A percentile compares a stretch with the other conserved stretches of the same genome.
These are phyloP conservation scores for Omphalotus olearius DNA, from an alignment of 1,284 basidiomycete genomes.

Conservation along the genomic window DNA sequence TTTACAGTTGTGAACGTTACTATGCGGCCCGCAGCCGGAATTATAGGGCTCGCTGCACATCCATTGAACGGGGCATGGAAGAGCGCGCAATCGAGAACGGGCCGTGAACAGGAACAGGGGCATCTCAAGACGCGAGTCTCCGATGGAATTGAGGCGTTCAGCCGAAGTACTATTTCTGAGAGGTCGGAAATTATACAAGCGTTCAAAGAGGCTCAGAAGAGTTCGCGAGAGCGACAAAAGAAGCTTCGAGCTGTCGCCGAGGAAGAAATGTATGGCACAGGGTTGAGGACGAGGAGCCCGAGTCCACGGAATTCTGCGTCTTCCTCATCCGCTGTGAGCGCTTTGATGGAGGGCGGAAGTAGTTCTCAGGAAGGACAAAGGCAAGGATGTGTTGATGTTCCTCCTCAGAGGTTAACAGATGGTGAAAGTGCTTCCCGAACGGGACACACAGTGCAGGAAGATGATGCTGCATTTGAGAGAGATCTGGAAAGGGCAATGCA, in stretches of 20 bases:
- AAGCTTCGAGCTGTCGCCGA: constrained; percentile 31
- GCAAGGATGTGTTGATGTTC: constrained; percentile 26
- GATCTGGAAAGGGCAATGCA: constrained; percentile 33
- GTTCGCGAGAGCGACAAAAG: constrained; percentile 30
- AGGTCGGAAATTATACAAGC: constrained; percentile 29
- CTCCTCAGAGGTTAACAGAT: constrained; percentile 20
- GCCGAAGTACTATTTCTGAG: constrained; percentile 27
- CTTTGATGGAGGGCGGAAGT: too few relatives aligned
- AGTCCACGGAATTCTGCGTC: not conserved
- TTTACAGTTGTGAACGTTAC: constrained; percentile 37
- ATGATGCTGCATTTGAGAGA: constrained; percentile 28
- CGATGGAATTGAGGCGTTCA: constrained; percentile 34
- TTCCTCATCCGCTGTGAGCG: not conserved
- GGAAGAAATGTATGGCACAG: constrained; percentile 24
- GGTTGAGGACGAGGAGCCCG: constrained; percentile 14
- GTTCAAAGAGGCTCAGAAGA: constrained; percentile 33
- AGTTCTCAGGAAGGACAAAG: too few relatives aligned
- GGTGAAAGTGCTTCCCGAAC: too few relatives aligned
- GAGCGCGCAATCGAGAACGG: constrained; percentile 26
- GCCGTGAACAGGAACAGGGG: constrained; percentile 28
- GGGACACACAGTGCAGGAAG: constrained; percentile 15
- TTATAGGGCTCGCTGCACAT: constrained; percentile 37
- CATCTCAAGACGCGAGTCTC: constrained; percentile 31
- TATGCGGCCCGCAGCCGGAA: constrained; percentile 41
- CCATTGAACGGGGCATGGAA: constrained; percentile 41